Base-by-base conservation (phyloP, 305 asterid genomes). In the Fraxinus platypoda region DNA sequence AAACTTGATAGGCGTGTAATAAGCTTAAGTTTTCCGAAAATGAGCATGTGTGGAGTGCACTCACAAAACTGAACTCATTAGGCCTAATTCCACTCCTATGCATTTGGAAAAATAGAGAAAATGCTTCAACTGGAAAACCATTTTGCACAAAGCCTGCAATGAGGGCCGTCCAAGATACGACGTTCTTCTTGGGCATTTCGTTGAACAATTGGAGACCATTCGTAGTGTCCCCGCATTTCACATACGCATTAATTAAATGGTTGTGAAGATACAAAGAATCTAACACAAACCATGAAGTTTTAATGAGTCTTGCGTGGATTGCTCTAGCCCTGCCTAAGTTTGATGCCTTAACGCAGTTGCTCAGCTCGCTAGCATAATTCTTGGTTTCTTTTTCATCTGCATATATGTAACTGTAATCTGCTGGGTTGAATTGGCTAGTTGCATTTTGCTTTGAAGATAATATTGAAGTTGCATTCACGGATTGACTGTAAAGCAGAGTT, bases 11-110 rank as follows among this genome's bases (percentile, higher is more conserved):
- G 4, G 89, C 88, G 62, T 87, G 89, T 9, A 82, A 38, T 46
- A 88, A 75, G 86, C 86, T 86, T 9, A 89, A 78, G 17, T 81
- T 87, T 78, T 91, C 90, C 0, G 88, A 82, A 30, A 76, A 87
- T 1, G 94, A 83, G 89, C 97, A 91, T 0, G 97, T 93, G 1
- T 90, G 97, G 78, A 93, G 92, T 19, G 90, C 81, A 35, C 97
- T 93, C 59, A 93, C 92, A 19, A 92, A 88, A 6, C 94, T 91
- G 82, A 81, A 92, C 90, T 92, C 94, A 38, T 92, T 92, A 3
- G 95, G 92, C 84, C 77, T 83, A 25, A 82, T 76, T 64, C 88
- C 84, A 75, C 90, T 82, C 78, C 75, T 79, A 17, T 86, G 93
- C 94, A 93, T 93, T 25, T 86, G 82, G 0, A 86, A 82, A 75